Evolutionary conservation across 2,329 filamentous ascomycete genomes (phyloP).

Genomic region (Graphilbum sp.): DNA sequence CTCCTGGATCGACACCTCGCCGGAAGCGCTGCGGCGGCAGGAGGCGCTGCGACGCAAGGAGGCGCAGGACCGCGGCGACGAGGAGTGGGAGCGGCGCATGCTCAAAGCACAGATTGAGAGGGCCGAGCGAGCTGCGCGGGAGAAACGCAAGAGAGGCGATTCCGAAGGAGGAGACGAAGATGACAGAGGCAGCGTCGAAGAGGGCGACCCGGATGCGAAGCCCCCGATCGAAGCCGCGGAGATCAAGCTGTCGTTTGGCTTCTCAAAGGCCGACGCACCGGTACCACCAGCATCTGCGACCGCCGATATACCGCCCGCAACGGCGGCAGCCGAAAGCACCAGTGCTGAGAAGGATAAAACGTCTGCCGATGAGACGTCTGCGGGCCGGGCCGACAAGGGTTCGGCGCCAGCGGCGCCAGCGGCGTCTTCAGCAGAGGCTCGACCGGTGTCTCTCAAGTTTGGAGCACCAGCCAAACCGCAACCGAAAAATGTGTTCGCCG

Average conservation of each 20-base stretch:
- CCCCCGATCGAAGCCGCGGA: conserved; percentile 58
- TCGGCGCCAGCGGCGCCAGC: conserved; percentile 1
- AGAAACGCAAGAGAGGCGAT: conserved; percentile 21
- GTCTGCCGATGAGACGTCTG: conserved; percentile 3
- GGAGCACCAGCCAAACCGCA: conserved; percentile 38
- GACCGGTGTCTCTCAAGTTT: conserved; percentile 46
- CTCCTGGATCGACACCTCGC: conserved; percentile 81
- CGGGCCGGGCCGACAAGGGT: neutral
- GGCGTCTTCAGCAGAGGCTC: neutral
- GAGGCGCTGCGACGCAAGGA: conserved; percentile 75
- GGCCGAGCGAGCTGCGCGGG: conserved; percentile 45
- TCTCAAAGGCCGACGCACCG: conserved; percentile 16
- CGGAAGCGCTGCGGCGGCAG: conserved; percentile 63
- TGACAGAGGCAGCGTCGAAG: conserved; percentile 22
- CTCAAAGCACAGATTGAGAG: conserved; percentile 71
- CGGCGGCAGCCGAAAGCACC: neutral
- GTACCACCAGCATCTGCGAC: conserved; percentile 7
- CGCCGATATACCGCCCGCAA: neutral
- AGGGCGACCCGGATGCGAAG: conserved; percentile 22
- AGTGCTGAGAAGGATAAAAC: neutral
- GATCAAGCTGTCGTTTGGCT: conserved; percentile 53
- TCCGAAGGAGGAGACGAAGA: conserved; percentile 25
- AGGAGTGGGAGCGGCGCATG: conserved; percentile 71
- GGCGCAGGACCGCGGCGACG: conserved; percentile 75
- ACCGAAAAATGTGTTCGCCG: conserved; percentile 60